Evolutionary conservation across 148 eudicot species (phyloP), one percentile per base, ranked within the genome.

Genomic region (Gaultheria prostrata): DNA sequence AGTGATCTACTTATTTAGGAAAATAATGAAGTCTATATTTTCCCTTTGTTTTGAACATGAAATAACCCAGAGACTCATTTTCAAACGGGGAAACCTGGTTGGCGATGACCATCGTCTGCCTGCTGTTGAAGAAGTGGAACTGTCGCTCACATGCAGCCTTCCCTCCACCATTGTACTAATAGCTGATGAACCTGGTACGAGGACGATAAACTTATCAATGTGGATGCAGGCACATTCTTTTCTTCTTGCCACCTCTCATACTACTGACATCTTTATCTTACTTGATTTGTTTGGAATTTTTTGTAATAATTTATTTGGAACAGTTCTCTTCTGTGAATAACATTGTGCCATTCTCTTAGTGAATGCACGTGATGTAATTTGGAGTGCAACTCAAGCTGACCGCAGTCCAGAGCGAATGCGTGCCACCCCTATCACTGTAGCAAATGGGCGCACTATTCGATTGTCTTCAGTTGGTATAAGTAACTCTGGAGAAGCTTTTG

Each of bases 61-160:
- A 74, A 82, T 76, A 78, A 45, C 76, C 48, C 86, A 92, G 95
- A 91, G 85, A 63, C 85, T 95, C 76, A 65, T 90, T 83, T 95
- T 95, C 88, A 91, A 90, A 86, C 98, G 96, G 85, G 98, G 98
- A 79, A 95, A 95, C 89, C 86, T 94, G 87, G 86, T 88, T 76
- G 98, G 98, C 78, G 94, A 91, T 84, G 91, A 87, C 82, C 98
- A 95, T 89, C 88, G 88, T 43, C 88, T 88, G 80, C 98, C 98
- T 78, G 91, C 89, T 86, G 85, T 95, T 75, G 93, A 89, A 32
- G 93, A 94, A 85, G 93, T 89, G 61, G 87, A 84, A 78, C 80
- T 95, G 85, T 86, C 54, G 56, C 93, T 95, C 76, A 78, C 82
- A 49, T 95, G 98, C 83, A 85, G 87, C 83, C 87, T 94, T 74